Evolutionary conservation across 805 yeast species (phyloP), one percentile per base, ranked within the genome.

Genomic region (Candida rishiriensis): DNA sequence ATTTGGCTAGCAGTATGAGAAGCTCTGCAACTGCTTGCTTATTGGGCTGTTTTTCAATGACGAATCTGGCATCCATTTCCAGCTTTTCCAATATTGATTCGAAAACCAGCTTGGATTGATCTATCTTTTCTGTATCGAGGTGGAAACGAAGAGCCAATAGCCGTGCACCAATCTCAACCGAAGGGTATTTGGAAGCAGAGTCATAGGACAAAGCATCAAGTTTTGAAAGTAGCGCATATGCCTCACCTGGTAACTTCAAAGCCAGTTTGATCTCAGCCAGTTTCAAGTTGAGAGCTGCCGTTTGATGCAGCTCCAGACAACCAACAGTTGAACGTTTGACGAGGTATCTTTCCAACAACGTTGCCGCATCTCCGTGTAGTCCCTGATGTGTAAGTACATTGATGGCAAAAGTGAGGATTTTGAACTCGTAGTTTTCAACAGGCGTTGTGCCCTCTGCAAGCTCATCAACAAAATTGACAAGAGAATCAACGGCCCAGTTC

Each of bases 1-100:
- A 65, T 36, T 54, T 58, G 1, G 74, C 66, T 14, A 73, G 44
- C 2, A 66, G 7, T 14, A 61, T 36, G 10, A 64, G 41, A 8
- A 57, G 33, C 1, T 43, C 46, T 29, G 54, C 40, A 2, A 52
- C 55, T 10, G 42, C 36, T 21, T 38, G 37, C 36, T 55, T 57
- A 39, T 42, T 48, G 3, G 48, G 14, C 36, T 57, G 61, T n/a
- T 49, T 50, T 1, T 44, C 40, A 18, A 67, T 43, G 33, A 55
- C 50, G 42, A 67, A 66, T 14, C 64, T 68, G 1, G 60, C 63
- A 35, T 63, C 61, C 3, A 64, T 51, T 2, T 44, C 36, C 16
- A 69, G 50, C 11, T 59, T 51, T 6, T 46, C 51, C 12, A 55
- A 39, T 7, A 69, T 45, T 15, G 61, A 55, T 12, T 43, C 38